phyloP scores from a whole-genome alignment of 768 basidiomycete genomes.

The Tricholoma furcatifolium region DNA sequence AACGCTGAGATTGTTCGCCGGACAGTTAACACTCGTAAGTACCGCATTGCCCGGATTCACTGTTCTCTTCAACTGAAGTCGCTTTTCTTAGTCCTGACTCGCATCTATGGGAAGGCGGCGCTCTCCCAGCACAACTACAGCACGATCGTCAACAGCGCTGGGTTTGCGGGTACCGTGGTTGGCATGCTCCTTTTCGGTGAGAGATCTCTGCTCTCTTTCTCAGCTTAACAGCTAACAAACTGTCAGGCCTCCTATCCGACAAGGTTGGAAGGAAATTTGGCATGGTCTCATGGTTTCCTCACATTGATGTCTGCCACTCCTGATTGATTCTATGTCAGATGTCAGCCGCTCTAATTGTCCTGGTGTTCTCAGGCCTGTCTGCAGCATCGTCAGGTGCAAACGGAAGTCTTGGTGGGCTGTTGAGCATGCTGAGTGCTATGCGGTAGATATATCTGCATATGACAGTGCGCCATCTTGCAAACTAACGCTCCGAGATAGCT shows the following conservation, averaged over 20 bases:
- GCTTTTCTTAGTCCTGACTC: conserved; percentile 3
- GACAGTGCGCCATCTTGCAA: background rate
- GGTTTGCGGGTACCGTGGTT: conserved; percentile 11
- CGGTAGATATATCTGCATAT: conserved; percentile 48
- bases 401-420: conserved; percentile 59
- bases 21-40: conserved; percentile 12
- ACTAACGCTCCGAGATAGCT: conserved; percentile 39
- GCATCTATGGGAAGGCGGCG: conserved; percentile 8
- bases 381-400: conserved; percentile 79
- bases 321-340: background rate
- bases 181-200: conserved; percentile 13
- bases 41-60: background rate
- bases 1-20: background rate
- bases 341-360: background rate
- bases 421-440: conserved; percentile 75
- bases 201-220: too few relatives aligned
- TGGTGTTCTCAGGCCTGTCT: conserved; percentile 68
- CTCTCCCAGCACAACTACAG: conserved; percentile 10
- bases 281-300: conserved; percentile 4
- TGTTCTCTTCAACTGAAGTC: too few relatives aligned
- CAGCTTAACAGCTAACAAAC: background rate
- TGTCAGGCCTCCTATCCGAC: conserved; percentile 7
- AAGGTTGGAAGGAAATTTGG: conserved; percentile 13
- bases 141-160: conserved; percentile 9
- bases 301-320: background rate